Percentiles rank a stretch among this genome's conserved stretches.
Evolutionary conservation across 768 basidiomycete species (phyloP).

Genomic region (Kwoniella sp.): DNA sequence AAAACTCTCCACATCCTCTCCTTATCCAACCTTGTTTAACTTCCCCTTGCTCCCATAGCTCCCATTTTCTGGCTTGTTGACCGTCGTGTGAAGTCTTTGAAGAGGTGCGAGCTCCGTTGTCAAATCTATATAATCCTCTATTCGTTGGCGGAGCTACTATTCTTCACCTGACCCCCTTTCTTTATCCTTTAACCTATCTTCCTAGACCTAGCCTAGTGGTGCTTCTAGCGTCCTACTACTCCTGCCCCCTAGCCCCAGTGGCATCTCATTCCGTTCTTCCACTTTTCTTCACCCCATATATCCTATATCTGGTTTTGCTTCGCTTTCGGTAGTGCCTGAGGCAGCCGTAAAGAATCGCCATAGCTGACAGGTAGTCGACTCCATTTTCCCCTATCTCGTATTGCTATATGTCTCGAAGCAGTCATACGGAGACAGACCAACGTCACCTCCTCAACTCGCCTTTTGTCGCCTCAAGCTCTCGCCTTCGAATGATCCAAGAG

Average conservation of each 20-base stretch:
- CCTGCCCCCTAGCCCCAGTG: background rate
- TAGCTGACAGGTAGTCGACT: background rate
- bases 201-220: background rate
- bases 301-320: background rate
- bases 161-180: background rate
- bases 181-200: background rate
- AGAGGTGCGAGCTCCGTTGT: background rate
- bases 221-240: background rate
- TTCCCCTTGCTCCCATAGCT: too few species aligned
- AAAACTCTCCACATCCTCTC: background rate
- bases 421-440: background rate
- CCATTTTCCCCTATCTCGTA: background rate
- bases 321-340: background rate
- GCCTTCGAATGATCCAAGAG: background rate
- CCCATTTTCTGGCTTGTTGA: background rate
- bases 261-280: background rate
- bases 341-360: background rate
- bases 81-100: background rate
- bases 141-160: background rate
- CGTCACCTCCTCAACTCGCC: conserved; percentile 1
- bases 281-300: background rate
- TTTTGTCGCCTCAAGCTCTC: background rate
- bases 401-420: background rate
- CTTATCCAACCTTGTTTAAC: background rate
- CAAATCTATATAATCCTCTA: background rate